Conservation (phyloP, 768 basidiomycete genomes). For the Leucocoprinus leucothites region DNA sequence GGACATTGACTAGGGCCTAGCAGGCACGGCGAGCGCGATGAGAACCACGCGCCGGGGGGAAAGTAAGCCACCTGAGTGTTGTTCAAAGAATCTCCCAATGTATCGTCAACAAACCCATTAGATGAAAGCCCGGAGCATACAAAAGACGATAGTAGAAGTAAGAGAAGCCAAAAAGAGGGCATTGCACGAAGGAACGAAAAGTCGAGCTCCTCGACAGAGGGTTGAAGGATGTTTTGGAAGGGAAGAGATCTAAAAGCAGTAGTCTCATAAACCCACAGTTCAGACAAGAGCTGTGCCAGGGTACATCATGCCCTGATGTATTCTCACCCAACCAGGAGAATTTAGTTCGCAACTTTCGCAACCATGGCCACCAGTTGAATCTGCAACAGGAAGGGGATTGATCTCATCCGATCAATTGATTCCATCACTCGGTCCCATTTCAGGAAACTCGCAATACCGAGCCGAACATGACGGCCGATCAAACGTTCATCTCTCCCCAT, state of each 20-base stretch:
- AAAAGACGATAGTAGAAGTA: not conserved
- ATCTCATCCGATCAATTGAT: not conserved
- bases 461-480: not conserved
- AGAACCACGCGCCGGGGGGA: no score
- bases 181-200: not conserved
- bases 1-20: no score
- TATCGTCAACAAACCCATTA: constrained; percentile 2
- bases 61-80: no score
- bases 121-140: not conserved
- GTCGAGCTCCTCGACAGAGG: not conserved
- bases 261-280: not conserved
- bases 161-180: not conserved
- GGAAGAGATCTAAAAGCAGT: not conserved
- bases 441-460: not conserved
- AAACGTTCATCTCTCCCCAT: not conserved
- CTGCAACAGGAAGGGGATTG: not conserved
- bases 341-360: not conserved
- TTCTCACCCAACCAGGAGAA: constrained; percentile 9
- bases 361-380: constrained; percentile 9
- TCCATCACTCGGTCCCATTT: constrained; percentile 3
- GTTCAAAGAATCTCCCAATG: not conserved
- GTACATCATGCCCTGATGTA: constrained; percentile 4
- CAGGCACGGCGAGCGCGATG: no score
- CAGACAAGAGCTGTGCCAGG: not conserved
- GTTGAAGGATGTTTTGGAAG: not conserved